A percentile compares a stretch with the other conserved stretches of the same genome.
Conservation (phyloP, 768 basidiomycete species). For the Lactarius quietus region DNA sequence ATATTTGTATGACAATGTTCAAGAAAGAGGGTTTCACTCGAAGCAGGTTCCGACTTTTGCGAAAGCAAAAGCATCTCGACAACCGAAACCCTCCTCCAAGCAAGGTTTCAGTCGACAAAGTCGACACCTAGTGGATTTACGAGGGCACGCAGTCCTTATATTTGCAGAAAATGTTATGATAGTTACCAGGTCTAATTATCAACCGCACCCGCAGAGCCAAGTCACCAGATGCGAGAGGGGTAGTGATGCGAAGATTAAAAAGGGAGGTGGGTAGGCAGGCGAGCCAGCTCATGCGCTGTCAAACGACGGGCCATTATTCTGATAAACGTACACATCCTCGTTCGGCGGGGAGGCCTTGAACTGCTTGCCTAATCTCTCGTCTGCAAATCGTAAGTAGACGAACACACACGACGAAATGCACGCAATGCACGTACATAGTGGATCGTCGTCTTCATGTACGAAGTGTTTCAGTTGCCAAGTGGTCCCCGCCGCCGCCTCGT, state of each 20-base stretch:
- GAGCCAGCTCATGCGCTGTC: constrained; percentile 13
- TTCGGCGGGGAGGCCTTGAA: constrained; percentile 63
- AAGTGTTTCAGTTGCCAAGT: constrained; percentile 82
- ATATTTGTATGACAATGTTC: too few relatives aligned
- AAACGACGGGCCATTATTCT: constrained; percentile 45
- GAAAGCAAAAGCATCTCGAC: too few relatives aligned
- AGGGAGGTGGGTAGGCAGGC: neutral
- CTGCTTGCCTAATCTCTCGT: constrained; percentile 59
- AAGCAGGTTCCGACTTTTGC: too few relatives aligned
- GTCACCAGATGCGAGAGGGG: neutral
- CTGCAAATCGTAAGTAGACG: constrained; percentile 35
- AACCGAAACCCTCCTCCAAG: too few relatives aligned
- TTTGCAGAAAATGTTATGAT: neutral
- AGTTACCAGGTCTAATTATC: neutral
- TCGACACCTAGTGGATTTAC: too few relatives aligned
- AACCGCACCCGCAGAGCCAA: constrained; percentile 1
- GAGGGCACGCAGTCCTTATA: too few relatives aligned
- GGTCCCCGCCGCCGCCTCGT: constrained; percentile 69
- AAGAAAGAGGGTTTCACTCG: too few relatives aligned
- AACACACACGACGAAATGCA: neutral
- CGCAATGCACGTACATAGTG: constrained; percentile 54
- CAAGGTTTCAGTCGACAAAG: too few relatives aligned
- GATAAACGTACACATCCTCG: constrained; percentile 76
- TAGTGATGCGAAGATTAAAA: neutral
- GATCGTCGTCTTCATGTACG: constrained; percentile 60